Percentiles rank a stretch among this genome's conserved stretches.
Conservation (phyloP, 2,329 filamentous ascomycete genomes). For the Phoma herbarum region DNA sequence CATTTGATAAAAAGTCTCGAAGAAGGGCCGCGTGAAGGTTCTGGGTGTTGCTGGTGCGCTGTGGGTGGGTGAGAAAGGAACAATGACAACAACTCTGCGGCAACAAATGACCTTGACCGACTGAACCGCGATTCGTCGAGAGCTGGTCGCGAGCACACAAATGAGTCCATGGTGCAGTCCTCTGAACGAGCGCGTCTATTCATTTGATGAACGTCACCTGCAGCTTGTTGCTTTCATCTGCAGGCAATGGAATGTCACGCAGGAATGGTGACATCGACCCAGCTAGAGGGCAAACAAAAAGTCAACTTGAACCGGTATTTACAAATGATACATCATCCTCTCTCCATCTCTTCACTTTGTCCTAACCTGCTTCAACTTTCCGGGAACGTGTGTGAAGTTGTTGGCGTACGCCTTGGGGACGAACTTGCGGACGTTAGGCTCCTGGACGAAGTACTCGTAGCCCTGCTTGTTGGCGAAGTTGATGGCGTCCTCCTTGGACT, state of each 20-base stretch:
- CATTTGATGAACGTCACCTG: no score
- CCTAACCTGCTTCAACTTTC: constrained; percentile 83
- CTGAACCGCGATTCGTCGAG: no score
- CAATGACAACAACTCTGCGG: no score
- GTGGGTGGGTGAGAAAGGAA: no score
- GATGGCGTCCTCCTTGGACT: constrained; percentile 92
- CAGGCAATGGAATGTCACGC: background rate
- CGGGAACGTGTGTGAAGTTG: constrained; percentile 87
- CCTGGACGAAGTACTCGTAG: constrained; percentile 98
- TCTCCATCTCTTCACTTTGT: constrained; percentile 72
- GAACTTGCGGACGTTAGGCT: constrained; percentile 88
- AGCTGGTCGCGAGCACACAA: no score
- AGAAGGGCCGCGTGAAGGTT: no score
- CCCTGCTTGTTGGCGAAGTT: constrained; percentile 97
- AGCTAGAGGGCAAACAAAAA: constrained; percentile 15
- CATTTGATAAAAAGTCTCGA: no score
- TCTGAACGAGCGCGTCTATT: no score
- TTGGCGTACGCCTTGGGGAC: constrained; percentile 94
- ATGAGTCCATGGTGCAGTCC: no score
- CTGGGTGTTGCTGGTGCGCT: no score
- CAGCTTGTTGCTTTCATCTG: background rate
- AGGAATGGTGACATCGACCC: background rate
- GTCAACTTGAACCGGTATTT: constrained; percentile 35
- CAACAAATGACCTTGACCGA: no score
- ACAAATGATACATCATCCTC: constrained; percentile 29